Evolutionary conservation across 129 eudicot genomes (phyloP).

Genomic region (Flaveria linearis): DNA sequence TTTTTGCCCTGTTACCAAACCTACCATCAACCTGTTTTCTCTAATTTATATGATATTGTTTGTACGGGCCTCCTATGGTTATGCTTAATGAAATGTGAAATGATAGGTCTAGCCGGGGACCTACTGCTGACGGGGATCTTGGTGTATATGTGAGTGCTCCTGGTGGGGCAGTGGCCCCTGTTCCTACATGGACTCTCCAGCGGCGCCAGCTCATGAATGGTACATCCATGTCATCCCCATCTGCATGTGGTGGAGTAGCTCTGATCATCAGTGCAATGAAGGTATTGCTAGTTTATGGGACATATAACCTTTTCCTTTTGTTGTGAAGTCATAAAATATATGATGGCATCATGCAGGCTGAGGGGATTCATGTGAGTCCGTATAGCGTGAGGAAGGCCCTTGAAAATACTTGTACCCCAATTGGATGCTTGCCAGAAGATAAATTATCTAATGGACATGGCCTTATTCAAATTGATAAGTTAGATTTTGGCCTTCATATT

Average conservation of each 20-base stretch:
- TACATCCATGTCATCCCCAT: conserved; percentile 98
- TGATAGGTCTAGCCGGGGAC: conserved; percentile 99
- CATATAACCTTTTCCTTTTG: neutral
- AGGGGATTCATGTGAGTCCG: conserved; percentile 86
- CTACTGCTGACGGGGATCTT: conserved; percentile 95
- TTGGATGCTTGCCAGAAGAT: conserved; percentile 85
- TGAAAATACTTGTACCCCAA: conserved; percentile 83
- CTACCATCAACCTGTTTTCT: conserved; percentile 5
- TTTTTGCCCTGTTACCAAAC: neutral
- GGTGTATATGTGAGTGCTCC: conserved; percentile 98
- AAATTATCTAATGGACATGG: conserved; percentile 88
- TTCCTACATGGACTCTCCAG: conserved; percentile 99
- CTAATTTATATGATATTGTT: neutral
- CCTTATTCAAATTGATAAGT: conserved; percentile 97
- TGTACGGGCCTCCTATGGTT: conserved; percentile 16
- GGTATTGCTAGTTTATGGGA: conserved; percentile 39
- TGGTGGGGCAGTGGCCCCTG: conserved; percentile 99
- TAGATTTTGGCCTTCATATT: conserved; percentile 32
- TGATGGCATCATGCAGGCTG: conserved; percentile 54
- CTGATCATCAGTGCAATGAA: conserved; percentile 94
- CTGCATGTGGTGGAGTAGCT: conserved; percentile 97
- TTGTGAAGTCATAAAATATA: conserved; percentile 4
- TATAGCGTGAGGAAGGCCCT: conserved; percentile 85
- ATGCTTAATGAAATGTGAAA: conserved; percentile 39
- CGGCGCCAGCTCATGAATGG: conserved; percentile 98